Conservation (phyloP, 2,329 filamentous ascomycete genomes). For the Trichoderma cornu-damae region DNA sequence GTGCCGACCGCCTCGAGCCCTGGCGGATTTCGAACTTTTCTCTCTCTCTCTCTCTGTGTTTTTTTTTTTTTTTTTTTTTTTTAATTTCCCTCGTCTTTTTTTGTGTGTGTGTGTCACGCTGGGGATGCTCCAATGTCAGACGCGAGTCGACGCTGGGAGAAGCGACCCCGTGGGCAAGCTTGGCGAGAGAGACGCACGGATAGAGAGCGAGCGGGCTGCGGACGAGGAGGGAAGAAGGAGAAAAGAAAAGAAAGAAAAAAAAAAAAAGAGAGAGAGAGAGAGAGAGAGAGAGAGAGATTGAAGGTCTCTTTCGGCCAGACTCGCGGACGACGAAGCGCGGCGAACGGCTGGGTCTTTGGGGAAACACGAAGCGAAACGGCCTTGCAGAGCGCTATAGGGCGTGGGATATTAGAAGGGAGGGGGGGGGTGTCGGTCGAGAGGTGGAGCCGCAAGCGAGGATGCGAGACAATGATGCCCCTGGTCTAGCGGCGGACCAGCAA, state of each 20-base stretch:
- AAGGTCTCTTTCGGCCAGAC: conserved; percentile 1
- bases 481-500: not conserved
- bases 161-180: conserved; percentile 11
- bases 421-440: not conserved
- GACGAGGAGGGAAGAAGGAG: not conserved
- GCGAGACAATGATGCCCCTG: conserved; percentile 15
- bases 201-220: not conserved
- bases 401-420: conserved; percentile 17
- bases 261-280: not conserved
- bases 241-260: no score
- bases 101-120: not conserved
- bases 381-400: not conserved
- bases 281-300: not conserved
- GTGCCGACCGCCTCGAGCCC: conserved; percentile 4
- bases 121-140: not conserved
- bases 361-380: conserved; percentile 14
- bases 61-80: not conserved
- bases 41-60: no score
- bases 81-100: not conserved
- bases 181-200: conserved; percentile 11
- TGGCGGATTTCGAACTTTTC: not conserved
- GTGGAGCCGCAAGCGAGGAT: conserved; percentile 15
- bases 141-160: conserved; percentile 12
- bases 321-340: conserved; percentile 3
- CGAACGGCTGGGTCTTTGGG: not conserved